phyloP scores from a whole-genome alignment of 768 basidiomycete genomes.

The Porphyrellus cyaneotinctus region DNA sequence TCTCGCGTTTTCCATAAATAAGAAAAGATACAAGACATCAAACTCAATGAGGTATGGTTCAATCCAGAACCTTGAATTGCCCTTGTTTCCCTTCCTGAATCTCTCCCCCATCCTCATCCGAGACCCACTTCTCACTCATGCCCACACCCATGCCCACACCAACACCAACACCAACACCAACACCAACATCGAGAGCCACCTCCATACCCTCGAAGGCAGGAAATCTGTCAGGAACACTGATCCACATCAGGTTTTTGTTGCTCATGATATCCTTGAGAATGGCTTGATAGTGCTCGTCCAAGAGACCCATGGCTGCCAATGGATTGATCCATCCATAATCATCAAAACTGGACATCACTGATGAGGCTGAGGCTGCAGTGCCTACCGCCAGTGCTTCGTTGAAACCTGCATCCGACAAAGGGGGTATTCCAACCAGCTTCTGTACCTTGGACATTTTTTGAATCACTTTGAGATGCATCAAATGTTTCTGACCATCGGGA shows the following conservation, averaged over 20 bases:
- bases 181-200: constrained; percentile 9
- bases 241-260: constrained; percentile 54
- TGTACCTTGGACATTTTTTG: constrained; percentile 70
- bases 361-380: constrained; percentile 20
- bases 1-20: neutral
- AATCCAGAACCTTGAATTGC: constrained; percentile 60
- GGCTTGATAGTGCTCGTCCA: constrained; percentile 81
- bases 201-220: constrained; percentile 16
- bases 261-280: constrained; percentile 72
- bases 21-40: neutral
- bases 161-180: too few relatives aligned
- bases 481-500: constrained; percentile 57
- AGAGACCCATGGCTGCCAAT: constrained; percentile 81
- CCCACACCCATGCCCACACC: constrained; percentile 21
- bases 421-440: constrained; percentile 58
- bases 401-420: constrained; percentile 49
- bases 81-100: constrained; percentile 51
- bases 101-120: constrained; percentile 37
- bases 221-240: constrained; percentile 32
- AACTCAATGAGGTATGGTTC: constrained; percentile 11
- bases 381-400: constrained; percentile 51
- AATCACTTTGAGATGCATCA: constrained; percentile 82
- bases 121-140: constrained; percentile 34
- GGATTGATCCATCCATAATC: constrained; percentile 68
- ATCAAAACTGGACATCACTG: constrained; percentile 30